These are phyloP conservation scores for Tephrocybe sp. DNA, from an alignment of 768 basidiomycete genomes.

Conservation along the genomic window DNA sequence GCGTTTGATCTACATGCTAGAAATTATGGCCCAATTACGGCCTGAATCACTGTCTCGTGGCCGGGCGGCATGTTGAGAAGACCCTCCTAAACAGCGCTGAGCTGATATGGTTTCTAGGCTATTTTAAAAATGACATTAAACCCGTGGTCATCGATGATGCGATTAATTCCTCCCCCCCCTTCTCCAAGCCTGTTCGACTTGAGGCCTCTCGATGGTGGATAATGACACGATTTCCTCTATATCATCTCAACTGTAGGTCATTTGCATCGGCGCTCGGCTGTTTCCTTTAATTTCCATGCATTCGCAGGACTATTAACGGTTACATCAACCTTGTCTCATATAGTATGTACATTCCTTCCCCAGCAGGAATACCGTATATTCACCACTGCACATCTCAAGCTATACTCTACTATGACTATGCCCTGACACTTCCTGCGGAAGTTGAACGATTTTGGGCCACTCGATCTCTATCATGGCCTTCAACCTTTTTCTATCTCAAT, in stretches of 20 bases:
- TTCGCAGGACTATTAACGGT: slow-evolving; percentile 10
- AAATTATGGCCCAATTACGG: no score
- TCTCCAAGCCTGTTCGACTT: neutral
- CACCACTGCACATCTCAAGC: slow-evolving; percentile 18
- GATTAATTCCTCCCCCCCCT: neutral
- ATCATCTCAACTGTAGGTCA: slow-evolving; percentile 1
- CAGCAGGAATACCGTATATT: no score
- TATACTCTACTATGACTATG: slow-evolving; percentile 48
- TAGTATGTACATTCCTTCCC: slow-evolving; percentile 7
- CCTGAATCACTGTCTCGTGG: no score
- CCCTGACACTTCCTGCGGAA: slow-evolving; percentile 43
- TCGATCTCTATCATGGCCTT: slow-evolving; percentile 28
- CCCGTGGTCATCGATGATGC: neutral
- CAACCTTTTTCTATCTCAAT: slow-evolving; percentile 41
- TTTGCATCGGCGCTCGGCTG: no score
- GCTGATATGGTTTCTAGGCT: neutral
- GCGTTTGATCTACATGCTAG: no score
- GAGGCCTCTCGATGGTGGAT: neutral
- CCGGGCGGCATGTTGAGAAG: neutral
- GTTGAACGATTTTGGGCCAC: slow-evolving; percentile 43
- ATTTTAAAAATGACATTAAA: no score
- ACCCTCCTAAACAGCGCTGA: neutral
- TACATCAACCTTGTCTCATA: slow-evolving; percentile 17
- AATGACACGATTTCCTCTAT: neutral
- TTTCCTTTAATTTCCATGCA: neutral